Evolutionary conservation across 2,329 filamentous ascomycete genomes (phyloP), one percentile per base, ranked within the genome.

Genomic region (Sordariomycetes sp.): DNA sequence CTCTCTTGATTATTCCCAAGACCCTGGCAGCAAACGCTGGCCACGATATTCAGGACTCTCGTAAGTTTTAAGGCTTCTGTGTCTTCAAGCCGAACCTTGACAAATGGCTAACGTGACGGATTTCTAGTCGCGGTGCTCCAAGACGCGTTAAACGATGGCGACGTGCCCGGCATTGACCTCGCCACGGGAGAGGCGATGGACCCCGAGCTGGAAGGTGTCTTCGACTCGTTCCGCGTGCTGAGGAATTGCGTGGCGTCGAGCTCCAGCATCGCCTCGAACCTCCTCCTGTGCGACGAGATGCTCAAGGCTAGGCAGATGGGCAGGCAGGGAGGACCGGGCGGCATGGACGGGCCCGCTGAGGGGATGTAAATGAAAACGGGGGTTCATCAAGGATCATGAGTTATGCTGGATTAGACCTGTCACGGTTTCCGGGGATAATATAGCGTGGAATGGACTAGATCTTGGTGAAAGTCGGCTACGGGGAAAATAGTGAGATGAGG

Each of bases 241-340:
- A 83, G 94, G 65, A 97, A 97, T 77, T 91, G 87, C 71, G 85
- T 99, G 62, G 91, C 94, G 3, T 97, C 92, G 37, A 94, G 91
- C 72, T 88, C 93, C 28, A 90, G 94, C 62, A 99, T 99, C 68
- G 93, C 94, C 6, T 93, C 90, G 11, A 99, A 99, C 76, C 78
- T 99, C 63, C 78, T 99, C 64, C 81, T 99, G 55, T 99, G 94
- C 68, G 94, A 99, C 68, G 94, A 99, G 79, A 81, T 99, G 78
- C 79, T 99, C 67, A 99, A 99, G 81, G 94, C 94, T 61, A 83
- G 94, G 71, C 93, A 99, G 78, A 99, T 99, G 94, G 87, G 81
- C 54, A 77, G 83, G 68, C 74, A 78, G 72, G 79, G 74, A 46
- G 82, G 81, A 24, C 83, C 83, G 2, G 83, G 83, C 7, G 83